Evolutionary conservation across 208 protist species (phyloP).

Genomic region (Acanthamoeba polyphaga): DNA sequence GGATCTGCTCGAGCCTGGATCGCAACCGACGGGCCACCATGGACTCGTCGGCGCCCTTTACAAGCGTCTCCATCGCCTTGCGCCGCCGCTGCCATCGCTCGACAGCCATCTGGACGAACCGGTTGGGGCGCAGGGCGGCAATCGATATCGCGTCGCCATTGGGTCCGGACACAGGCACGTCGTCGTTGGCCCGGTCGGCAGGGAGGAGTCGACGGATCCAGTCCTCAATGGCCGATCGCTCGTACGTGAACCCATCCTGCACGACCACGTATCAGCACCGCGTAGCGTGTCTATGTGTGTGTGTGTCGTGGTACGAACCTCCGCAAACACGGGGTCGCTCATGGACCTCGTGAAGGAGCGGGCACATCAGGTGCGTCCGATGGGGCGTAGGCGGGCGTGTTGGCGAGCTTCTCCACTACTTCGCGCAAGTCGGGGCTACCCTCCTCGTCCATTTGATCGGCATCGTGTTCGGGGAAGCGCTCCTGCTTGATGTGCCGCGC

Average conservation of each 20-base stretch:
- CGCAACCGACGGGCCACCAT: not conserved
- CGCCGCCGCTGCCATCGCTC: constrained; percentile 12
- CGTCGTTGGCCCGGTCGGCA: too few relatives aligned
- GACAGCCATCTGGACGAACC: not conserved
- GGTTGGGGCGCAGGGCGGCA: not conserved
- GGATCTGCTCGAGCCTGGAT: not conserved
- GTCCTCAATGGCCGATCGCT: not conserved
- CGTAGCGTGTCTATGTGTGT: too few relatives aligned
- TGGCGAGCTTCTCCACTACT: not conserved
- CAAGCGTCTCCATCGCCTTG: not conserved
- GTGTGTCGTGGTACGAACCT: not conserved
- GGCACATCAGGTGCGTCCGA: constrained; percentile 1
- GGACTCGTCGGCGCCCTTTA: not conserved
- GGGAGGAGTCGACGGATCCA: not conserved
- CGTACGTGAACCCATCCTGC: constrained; percentile 34
- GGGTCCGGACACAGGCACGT: not conserved
- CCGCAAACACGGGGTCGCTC: not conserved
- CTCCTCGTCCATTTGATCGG: not conserved
- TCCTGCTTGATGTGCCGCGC: not conserved
- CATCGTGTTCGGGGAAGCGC: not conserved
- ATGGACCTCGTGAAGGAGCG: not conserved
- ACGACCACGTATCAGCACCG: too few relatives aligned
- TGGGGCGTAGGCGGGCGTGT: not conserved
- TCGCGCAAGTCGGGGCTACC: not conserved
- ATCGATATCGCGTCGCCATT: not conserved